Evolutionary conservation across 768 basidiomycete species (phyloP), one percentile per base, ranked within the genome.

Genomic region (Pilatotrama ljubarskyi): DNA sequence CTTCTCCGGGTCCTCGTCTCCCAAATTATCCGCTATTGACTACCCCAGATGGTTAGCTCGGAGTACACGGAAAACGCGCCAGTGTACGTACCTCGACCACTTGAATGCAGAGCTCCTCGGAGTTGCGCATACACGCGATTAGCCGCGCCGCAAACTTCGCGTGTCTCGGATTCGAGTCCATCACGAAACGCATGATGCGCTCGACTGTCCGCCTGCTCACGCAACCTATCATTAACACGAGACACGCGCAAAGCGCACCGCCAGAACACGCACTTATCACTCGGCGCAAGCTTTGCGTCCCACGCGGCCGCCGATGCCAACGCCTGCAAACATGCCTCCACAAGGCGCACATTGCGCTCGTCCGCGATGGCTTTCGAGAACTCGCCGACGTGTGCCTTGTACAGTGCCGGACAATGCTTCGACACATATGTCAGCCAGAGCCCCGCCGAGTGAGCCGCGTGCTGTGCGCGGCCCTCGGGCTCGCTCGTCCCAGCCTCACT

Each of bases 91-190:
- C 95, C 64, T 90, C 84, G 29, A 93, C 77, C 10, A 92, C 76
- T 10, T 82, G 74, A 0, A 71, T 68, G 62, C 87, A 85, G 1
- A 77, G 62, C 2, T 81, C 76, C 7, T 79, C 78, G 14, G 81
- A 77, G 44, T 84, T 78, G 65, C 82, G 83, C 38, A 79, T 79
- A 52, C 80, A 81, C 0, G 87, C 83, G 20, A 96, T 68, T 35
- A 91, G 77, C 20, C 94, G 83, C 2, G 91, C 85, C 1, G 93
- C 90, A 71, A 92, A 95, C 71, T 98, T 98, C 18, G 93, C 90
- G 62, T 88, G 84, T 20, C 83, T 80, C 24, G 78, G 75, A 52
- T 88, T 82, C 4, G 82, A 79, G 24, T 83, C 83, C 29, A 86
- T 66, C 0, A 82, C 88, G 64, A 84, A 82, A 41, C 82, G 81